These are phyloP conservation scores for Telfairia occidentalis DNA, from an alignment of 331 rosid species.

Conservation along the genomic window DNA sequence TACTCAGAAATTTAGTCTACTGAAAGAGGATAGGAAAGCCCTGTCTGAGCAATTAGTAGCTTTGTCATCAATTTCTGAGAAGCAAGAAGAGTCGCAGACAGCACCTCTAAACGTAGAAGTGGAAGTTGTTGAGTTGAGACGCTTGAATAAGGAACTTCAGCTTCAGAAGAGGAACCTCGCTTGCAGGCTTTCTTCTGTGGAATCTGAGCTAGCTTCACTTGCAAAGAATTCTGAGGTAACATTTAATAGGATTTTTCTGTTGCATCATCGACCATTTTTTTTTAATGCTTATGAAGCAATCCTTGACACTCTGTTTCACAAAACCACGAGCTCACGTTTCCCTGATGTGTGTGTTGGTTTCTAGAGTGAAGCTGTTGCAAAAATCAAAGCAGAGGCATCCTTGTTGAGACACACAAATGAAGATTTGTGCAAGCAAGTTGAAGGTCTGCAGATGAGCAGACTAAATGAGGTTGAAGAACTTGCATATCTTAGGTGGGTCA, in stretches of 20 bases:
- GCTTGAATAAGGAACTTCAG: slow-evolving; percentile 88
- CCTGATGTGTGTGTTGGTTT: neutral
- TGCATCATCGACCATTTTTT: neutral
- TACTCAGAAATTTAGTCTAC: slow-evolving; percentile 28
- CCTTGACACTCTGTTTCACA: neutral
- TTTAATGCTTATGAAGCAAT: neutral
- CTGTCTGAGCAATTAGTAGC: slow-evolving; percentile 44
- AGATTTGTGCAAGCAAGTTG: slow-evolving; percentile 93
- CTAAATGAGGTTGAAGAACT: slow-evolving; percentile 95
- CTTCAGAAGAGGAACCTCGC: slow-evolving; percentile 80
- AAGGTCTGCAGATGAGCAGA: slow-evolving; percentile 85
- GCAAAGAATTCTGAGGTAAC: slow-evolving; percentile 61
- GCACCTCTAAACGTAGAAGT: slow-evolving; percentile 38
- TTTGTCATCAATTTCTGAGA: slow-evolving; percentile 26
- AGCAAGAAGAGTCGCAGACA: slow-evolving; percentile 23
- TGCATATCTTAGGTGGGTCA: slow-evolving; percentile 98
- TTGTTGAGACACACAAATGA: slow-evolving; percentile 69
- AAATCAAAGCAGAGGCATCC: slow-evolving; percentile 84
- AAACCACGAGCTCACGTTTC: neutral
- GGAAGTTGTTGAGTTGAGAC: slow-evolving; percentile 81
- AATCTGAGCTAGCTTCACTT: slow-evolving; percentile 51
- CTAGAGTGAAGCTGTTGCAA: slow-evolving; percentile 67
- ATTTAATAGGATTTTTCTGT: neutral
- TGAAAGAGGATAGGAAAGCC: slow-evolving; percentile 52
- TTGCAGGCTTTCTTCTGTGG: slow-evolving; percentile 58